Conservation (phyloP, 1,284 basidiomycete species). For the Butyriboletus appendiculatus region DNA sequence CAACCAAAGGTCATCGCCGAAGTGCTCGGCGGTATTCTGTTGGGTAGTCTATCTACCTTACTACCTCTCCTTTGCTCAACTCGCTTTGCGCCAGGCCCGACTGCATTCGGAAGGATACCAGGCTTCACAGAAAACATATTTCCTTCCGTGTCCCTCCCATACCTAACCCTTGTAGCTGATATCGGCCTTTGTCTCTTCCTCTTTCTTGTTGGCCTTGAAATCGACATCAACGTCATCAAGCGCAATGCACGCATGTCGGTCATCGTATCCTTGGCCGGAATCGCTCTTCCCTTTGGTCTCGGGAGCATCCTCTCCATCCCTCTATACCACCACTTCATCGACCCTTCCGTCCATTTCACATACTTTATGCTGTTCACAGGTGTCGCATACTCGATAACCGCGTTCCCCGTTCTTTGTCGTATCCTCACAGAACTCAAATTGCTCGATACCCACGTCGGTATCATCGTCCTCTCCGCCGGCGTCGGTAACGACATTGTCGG, state of each 20-base stretch:
- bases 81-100: constrained; percentile 46
- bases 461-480: constrained; percentile 91
- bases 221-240: constrained; percentile 80
- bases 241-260: constrained; percentile 71
- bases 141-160: constrained; percentile 66
- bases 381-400: constrained; percentile 91
- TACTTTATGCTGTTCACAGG: constrained; percentile 95
- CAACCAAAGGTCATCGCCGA: constrained; percentile 79
- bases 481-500: constrained; percentile 89
- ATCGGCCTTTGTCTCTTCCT: constrained; percentile 91
- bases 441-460: constrained; percentile 90
- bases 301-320: constrained; percentile 85
- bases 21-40: constrained; percentile 73
- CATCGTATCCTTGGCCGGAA: constrained; percentile 64
- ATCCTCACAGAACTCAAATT: constrained; percentile 83
- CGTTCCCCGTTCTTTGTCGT: constrained; percentile 91
- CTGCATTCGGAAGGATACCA: constrained; percentile 45
- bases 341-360: constrained; percentile 66
- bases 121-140: constrained; percentile 60
- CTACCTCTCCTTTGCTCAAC: neutral
- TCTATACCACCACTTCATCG: constrained; percentile 71
- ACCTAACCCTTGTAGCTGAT: constrained; percentile 82
- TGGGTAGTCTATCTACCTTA: constrained; percentile 38
- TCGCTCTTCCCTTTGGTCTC: constrained; percentile 80
- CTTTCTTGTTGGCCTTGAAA: constrained; percentile 87